Base-by-base conservation (phyloP, 2,329 filamentous ascomycete species). In the Xylaria sp. region DNA sequence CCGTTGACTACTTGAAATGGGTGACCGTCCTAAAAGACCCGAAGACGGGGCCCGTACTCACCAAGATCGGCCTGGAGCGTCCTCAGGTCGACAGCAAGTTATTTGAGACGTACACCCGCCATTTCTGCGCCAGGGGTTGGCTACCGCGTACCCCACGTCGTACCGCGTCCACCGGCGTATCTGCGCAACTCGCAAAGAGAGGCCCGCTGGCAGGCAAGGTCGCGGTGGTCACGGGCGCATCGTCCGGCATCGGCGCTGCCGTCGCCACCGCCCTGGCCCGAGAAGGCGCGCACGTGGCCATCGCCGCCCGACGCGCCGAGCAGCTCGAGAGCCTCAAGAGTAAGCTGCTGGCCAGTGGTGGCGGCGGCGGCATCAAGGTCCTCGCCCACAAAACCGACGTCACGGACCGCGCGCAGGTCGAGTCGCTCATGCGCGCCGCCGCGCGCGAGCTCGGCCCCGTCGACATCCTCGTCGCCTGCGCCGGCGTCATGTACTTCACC, bases 401-500 rank as follows among this genome's bases (percentile, higher is more conserved):
- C 16, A 91, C 89, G 0, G 78, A 85, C 64, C 81, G 78, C 56
- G 70, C 72, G 4, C 80, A 92, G 63, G 88, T 92, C 4, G 83
- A 89, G 62, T 78, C 80, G 0, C 83, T 93, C 2, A 76, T 92
- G 56, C 71, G 74, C 2, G 76, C 81, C 0, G 78, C 88, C 1
- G 76, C 76, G 21, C 78, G 82, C 42, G 76, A 86, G 62, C 84
- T 92, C 0, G 90, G 89, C 0, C 83, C 86, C 0, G 78, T 92
- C 41, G 90, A 93, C 68, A 89, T 92, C 47, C 80, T 93, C n/a
- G 84, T 93, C 45, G 85, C 85, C 39, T 91, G 89, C 66, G 90
- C 90, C 0, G 90, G 90, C 34, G 90, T 93, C 68, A 93, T 93
- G 90, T 93, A 93, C 75, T 93, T 86, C 73, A 92, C 90, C 50